Conservation (phyloP, 2,329 filamentous ascomycete genomes). For the Neonectria coccinea region DNA sequence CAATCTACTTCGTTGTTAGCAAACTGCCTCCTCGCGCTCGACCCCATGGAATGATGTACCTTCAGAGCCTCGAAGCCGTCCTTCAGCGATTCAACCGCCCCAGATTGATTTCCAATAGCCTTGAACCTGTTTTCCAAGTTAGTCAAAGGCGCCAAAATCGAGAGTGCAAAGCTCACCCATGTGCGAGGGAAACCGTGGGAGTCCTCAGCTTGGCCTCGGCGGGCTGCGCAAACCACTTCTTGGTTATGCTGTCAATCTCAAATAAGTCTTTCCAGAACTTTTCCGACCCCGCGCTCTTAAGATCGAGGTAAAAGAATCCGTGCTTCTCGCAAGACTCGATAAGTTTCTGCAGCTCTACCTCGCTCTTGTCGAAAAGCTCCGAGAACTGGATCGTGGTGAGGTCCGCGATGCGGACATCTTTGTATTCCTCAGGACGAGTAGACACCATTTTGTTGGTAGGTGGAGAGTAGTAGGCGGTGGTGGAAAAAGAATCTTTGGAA, state of each 20-base stretch:
- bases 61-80: slow-evolving; percentile 1
- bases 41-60: neutral
- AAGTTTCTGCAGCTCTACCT: slow-evolving; percentile 1
- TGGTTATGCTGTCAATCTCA: neutral
- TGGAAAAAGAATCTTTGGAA: neutral
- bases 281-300: neutral
- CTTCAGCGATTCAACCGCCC: neutral
- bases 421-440: neutral
- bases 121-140: neutral
- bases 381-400: neutral
- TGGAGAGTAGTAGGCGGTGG: neutral
- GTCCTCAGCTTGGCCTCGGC: neutral
- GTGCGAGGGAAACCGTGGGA: neutral
- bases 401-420: neutral
- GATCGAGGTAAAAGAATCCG: neutral
- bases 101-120: neutral
- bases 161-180: neutral
- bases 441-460: neutral
- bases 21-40: neutral
- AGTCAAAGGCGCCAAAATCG: neutral
- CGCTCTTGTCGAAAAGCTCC: neutral
- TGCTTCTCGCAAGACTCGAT: neutral
- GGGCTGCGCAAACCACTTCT: neutral
- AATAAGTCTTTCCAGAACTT: neutral
- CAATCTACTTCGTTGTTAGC: neutral